These are phyloP conservation scores for Scleromitrula shiraiana DNA, from an alignment of 2,329 filamentous ascomycete species.

Conservation along the genomic window DNA sequence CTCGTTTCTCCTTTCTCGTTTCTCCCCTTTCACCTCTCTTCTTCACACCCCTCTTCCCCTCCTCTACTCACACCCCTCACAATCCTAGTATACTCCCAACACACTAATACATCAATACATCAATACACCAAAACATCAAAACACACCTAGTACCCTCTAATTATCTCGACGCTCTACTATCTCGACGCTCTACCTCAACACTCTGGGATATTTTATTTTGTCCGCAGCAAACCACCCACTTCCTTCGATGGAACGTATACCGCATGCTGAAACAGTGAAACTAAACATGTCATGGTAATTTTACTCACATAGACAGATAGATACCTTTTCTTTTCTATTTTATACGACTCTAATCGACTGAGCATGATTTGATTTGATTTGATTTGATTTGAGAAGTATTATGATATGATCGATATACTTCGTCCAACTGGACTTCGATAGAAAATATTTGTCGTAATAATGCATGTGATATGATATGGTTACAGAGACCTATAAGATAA, in stretches of 20 bases:
- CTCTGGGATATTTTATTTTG: no score
- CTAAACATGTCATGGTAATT: background rate
- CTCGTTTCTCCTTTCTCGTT: background rate
- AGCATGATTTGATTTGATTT: background rate
- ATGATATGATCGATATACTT: no score
- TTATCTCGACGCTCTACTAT: no score
- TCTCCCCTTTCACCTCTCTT: background rate
- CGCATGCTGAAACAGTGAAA: no score
- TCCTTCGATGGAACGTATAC: no score
- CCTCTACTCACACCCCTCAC: background rate
- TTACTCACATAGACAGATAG: no score
- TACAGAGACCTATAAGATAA: background rate
- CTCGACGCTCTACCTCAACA: no score
- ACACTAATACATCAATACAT: background rate
- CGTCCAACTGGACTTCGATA: no score
- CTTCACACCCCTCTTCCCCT: background rate
- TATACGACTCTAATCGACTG: background rate
- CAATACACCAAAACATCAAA: background rate
- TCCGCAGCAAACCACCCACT: no score
- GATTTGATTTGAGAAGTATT: background rate
- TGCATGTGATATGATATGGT: background rate
- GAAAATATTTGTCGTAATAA: no score
- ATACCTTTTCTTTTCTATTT: background rate
- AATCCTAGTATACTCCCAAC: background rate
- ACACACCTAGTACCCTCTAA: background rate